These are phyloP conservation scores for Lactarius hatsudake DNA, from an alignment of 768 basidiomycete genomes.

Conservation along the genomic window DNA sequence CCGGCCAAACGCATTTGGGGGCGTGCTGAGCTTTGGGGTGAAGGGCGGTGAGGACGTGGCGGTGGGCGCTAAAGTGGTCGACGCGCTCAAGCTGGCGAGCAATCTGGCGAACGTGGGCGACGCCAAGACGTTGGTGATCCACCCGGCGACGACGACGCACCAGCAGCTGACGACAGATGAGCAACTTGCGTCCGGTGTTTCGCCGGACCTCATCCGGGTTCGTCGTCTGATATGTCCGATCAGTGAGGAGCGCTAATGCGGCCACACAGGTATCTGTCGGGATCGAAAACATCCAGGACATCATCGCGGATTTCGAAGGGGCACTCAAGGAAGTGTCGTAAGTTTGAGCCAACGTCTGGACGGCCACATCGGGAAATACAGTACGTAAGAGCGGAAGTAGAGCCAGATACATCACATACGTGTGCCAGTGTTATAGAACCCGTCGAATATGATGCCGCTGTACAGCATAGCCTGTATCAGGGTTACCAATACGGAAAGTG, in stretches of 20 bases:
- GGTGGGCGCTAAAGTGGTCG: slow-evolving; percentile 59
- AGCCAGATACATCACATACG: not conserved
- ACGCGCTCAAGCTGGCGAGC: slow-evolving; percentile 66
- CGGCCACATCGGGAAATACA: not conserved
- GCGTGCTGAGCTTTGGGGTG: slow-evolving; percentile 76
- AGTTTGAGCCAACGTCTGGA: not conserved
- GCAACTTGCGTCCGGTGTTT: slow-evolving; percentile 63
- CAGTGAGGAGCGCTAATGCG: not conserved
- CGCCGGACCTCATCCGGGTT: slow-evolving; percentile 72
- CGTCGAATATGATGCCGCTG: not conserved
- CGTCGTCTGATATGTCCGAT: slow-evolving; percentile 24
- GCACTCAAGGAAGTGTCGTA: slow-evolving; percentile 35
- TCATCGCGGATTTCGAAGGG: slow-evolving; percentile 43
- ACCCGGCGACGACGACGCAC: slow-evolving; percentile 77
- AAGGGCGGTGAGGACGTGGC: slow-evolving; percentile 47
- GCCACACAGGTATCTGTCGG: slow-evolving; percentile 40
- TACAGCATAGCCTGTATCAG: not conserved
- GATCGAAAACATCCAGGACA: slow-evolving; percentile 42
- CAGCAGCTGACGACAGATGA: slow-evolving; percentile 62
- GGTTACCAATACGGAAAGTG: not conserved
- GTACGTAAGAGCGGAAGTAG: not conserved
- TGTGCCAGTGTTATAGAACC: not conserved
- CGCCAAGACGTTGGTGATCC: slow-evolving; percentile 79
- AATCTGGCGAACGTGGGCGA: slow-evolving; percentile 74
- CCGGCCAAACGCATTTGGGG: slow-evolving; percentile 58